Conservation (phyloP, 495 filamentous ascomycete genomes). For the Daldinia grandis region DNA sequence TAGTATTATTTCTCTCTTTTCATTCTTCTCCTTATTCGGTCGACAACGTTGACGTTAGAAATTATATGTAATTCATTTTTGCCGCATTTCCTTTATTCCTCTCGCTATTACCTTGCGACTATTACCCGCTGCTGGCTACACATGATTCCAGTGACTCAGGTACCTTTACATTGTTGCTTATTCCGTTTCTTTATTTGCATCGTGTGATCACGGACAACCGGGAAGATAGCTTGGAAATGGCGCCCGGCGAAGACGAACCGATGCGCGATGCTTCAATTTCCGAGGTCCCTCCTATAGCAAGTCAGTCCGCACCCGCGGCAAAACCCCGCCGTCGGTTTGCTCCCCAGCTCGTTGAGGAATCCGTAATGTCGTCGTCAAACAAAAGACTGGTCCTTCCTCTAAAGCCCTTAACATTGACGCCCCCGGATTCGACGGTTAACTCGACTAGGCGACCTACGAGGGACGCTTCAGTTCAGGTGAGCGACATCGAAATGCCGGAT, state of each 20-base stretch:
- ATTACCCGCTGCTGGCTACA: conserved; percentile 5
- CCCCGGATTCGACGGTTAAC: conserved; percentile 34
- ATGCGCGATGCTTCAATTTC: conserved; percentile 39
- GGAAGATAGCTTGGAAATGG: conserved; percentile 17
- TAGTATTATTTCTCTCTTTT: conserved; percentile 3
- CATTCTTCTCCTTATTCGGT: conserved; percentile 16
- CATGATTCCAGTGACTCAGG: conserved; percentile 15
- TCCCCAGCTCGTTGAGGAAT: conserved; percentile 65
- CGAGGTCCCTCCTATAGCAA: conserved; percentile 27
- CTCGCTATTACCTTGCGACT: not conserved
- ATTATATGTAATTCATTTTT: conserved; percentile 13
- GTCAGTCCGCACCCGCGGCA: conserved; percentile 29
- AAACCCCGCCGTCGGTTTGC: conserved; percentile 57
- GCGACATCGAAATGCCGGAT: conserved; percentile 39
- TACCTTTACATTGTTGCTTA: conserved; percentile 8
- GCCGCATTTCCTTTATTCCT: not conserved
- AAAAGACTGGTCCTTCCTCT: conserved; percentile 15
- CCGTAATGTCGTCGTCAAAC: conserved; percentile 52
- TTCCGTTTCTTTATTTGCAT: not conserved
- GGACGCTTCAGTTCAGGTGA: conserved; percentile 40
- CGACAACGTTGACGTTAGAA: conserved; percentile 9
- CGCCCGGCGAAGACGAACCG: conserved; percentile 31
- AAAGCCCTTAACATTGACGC: conserved; percentile 21
- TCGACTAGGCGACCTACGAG: conserved; percentile 38
- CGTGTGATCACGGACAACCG: not conserved